These are phyloP conservation scores for Eutrema salsugineum DNA, from an alignment of 441 rosid genomes.

Conservation along the genomic window DNA sequence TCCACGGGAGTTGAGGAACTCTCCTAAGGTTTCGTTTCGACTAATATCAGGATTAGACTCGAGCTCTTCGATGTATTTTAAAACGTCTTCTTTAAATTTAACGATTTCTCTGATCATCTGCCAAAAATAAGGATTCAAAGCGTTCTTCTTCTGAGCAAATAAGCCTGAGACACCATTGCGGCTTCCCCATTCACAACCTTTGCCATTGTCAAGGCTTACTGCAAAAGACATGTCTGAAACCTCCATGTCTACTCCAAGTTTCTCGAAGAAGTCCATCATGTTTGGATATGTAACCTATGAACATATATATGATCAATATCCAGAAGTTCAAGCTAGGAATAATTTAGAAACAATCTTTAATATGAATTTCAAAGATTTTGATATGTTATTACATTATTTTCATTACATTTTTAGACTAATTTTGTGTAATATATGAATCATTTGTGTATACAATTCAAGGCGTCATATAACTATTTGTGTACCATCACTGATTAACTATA, in stretches of 20 bases:
- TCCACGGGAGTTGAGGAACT: constrained; percentile 55
- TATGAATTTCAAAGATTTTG: not conserved
- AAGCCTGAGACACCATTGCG: constrained; percentile 68
- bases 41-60: constrained; percentile 60
- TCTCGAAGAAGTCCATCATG: constrained; percentile 87
- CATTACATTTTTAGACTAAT: not conserved
- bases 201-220: constrained; percentile 74
- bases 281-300: constrained; percentile 80
- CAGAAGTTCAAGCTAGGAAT: not conserved
- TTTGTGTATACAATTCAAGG: not conserved
- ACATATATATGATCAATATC: not conserved
- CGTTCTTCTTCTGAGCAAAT: constrained; percentile 77
- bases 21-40: constrained; percentile 65
- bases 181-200: constrained; percentile 94
- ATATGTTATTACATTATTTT: not conserved
- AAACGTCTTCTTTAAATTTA: constrained; percentile 69
- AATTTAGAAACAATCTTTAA: not conserved
- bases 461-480: not conserved
- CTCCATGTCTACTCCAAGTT: constrained; percentile 85
- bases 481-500: not conserved
- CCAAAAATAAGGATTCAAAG: constrained; percentile 75
- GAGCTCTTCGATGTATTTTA: constrained; percentile 61
- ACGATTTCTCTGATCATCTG: constrained; percentile 72
- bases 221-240: constrained; percentile 85
- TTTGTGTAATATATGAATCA: not conserved